Conservation (phyloP, 306 rosid genomes). For the Geum urbanum region DNA sequence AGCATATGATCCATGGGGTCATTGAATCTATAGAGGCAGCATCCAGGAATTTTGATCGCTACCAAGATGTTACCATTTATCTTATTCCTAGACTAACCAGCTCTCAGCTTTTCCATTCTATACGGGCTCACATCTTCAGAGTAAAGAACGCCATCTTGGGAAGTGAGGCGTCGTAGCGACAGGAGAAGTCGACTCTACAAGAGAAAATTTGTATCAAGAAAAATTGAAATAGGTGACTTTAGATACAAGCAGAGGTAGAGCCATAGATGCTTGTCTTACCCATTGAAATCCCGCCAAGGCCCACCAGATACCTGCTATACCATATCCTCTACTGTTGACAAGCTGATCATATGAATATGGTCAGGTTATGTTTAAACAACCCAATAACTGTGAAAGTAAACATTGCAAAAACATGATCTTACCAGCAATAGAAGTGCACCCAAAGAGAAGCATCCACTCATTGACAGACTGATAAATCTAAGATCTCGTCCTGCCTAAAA, state of each 20-base stretch:
- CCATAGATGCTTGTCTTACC: conserved; percentile 48
- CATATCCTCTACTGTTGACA: conserved; percentile 56
- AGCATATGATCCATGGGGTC: not conserved
- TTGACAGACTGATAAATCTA: conserved; percentile 65
- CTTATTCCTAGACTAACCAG: conserved; percentile 31
- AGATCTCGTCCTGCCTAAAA: conserved; percentile 93
- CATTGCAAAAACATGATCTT: too few species aligned
- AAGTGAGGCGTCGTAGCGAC: conserved; percentile 57
- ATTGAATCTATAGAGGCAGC: not conserved
- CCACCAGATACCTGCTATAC: conserved; percentile 73
- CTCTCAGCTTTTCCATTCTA: conserved; percentile 36
- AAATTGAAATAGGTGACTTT: not conserved
- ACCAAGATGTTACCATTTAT: not conserved
- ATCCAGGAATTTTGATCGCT: not conserved
- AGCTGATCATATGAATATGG: conserved; percentile 39
- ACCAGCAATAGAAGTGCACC: conserved; percentile 57
- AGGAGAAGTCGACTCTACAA: conserved; percentile 37
- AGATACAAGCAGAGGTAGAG: not conserved
- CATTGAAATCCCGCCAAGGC: conserved; percentile 74
- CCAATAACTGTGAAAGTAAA: conserved; percentile 12
- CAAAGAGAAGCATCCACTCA: conserved; percentile 64
- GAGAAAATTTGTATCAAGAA: not conserved
- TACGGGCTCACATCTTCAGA: conserved; percentile 36
- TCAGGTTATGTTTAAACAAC: conserved; percentile 18
- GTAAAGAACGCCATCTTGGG: conserved; percentile 52